Evolutionary conservation across 1,139 yeast genomes (phyloP), one percentile per base, ranked within the genome.

Genomic region (Sporopachydermia cereana): DNA sequence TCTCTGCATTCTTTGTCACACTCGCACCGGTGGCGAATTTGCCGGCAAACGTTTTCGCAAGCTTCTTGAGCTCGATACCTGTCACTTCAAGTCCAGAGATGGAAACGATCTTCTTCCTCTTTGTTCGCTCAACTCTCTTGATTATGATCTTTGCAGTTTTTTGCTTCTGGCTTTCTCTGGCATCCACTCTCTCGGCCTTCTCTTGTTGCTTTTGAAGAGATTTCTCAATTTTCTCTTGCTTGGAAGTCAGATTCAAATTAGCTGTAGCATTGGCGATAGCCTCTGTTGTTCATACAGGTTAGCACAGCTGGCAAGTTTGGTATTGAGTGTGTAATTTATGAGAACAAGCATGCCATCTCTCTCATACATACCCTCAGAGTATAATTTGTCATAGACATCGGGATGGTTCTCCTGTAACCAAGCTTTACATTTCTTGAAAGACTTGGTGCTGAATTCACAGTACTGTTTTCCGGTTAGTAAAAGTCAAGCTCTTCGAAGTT

Each of bases 1-100:
- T 89, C 54, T 89, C 97, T 9, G 81, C 91, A 51, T 81, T 83
- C 66, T 89, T 89, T 5, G 89, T 80, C n/a, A 89, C 96, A 41
- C 93, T 79, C 23, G 96, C 93, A 43, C 98, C 98, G 2, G 97
- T 89, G 21, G 98, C 98, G 60, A 89, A 91, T 62, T 85, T 86
- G 36, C 93, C 81, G 0, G 96, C 94, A 64, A 91, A 86, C 0
- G 88, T 80, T 70, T 91, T 91, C 42, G 96, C 84, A 53, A 86
- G 71, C 59, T 88, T 88, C 69, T 91, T 91, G 74, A 85, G 73
- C 59, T 89, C 96, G 50, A 86, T 77, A 14, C 59, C 36, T 20
- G 53, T 79, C 43, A 88, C 86, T 59, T 89, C 97, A 51, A 89
- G 71, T 21, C 96, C 96, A 17, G 84, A 74, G 47, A 89, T 81